Conservation (phyloP, 805 yeast genomes). For the Kluyveromyces wickerhamii region DNA sequence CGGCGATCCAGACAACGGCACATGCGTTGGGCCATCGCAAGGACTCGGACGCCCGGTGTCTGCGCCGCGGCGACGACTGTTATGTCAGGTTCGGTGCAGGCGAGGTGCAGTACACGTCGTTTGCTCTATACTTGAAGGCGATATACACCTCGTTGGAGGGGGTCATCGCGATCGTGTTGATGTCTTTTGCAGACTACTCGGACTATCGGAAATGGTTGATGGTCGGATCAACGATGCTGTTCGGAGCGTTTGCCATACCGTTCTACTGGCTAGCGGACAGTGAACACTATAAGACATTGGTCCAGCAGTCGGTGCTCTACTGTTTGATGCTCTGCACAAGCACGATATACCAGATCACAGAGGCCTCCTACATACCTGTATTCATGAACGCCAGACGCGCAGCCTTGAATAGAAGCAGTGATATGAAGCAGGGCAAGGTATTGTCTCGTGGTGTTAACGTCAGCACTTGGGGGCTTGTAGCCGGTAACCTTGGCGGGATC, state of each 20-base stretch:
- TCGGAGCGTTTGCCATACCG: slow-evolving; percentile 32
- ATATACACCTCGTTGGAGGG: slow-evolving; percentile 35
- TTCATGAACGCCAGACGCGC: slow-evolving; percentile 31
- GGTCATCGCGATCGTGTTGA: slow-evolving; percentile 28
- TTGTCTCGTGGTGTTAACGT: slow-evolving; percentile 31
- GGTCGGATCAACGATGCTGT: slow-evolving; percentile 26
- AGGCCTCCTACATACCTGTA: slow-evolving; percentile 35
- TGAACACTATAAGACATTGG: slow-evolving; percentile 17
- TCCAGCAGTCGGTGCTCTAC: slow-evolving; percentile 27
- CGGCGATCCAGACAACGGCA: slow-evolving; percentile 34
- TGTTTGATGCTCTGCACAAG: slow-evolving; percentile 26
- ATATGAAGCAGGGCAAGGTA: slow-evolving; percentile 9
- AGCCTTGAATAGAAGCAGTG: background rate
- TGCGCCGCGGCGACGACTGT: slow-evolving; percentile 31
- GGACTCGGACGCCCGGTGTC: slow-evolving; percentile 22
- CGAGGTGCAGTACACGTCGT: slow-evolving; percentile 30
- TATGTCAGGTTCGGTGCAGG: slow-evolving; percentile 32
- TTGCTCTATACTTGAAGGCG: slow-evolving; percentile 33
- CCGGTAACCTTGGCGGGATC: slow-evolving; percentile 34
- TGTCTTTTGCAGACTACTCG: slow-evolving; percentile 37
- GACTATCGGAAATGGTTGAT: slow-evolving; percentile 31
- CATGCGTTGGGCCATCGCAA: slow-evolving; percentile 25
- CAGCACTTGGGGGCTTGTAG: slow-evolving; percentile 32
- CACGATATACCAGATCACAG: slow-evolving; percentile 32
- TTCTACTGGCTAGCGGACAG: slow-evolving; percentile 27